These are phyloP conservation scores for Collybia mongolica DNA, from an alignment of 768 basidiomycete genomes.

Conservation along the genomic window DNA sequence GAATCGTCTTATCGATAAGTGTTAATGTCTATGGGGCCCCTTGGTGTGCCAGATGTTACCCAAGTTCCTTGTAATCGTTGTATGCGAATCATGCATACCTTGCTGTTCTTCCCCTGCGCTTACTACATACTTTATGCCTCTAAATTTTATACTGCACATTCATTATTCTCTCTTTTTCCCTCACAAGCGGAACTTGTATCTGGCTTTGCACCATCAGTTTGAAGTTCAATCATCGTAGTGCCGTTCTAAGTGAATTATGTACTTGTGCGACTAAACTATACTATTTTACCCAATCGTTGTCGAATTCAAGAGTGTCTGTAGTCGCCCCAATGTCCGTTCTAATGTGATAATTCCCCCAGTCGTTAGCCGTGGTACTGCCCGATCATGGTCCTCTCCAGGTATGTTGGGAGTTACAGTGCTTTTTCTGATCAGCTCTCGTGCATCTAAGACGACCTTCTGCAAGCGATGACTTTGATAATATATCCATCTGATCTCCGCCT, in stretches of 20 bases:
- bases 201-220: no score
- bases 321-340: conserved; percentile 68
- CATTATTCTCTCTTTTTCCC: no score
- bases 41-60: background rate
- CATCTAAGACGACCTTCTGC: conserved; percentile 64
- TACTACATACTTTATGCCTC: no score
- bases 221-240: no score
- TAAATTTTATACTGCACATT: no score
- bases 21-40: conserved; percentile 30
- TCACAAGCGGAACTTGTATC: no score
- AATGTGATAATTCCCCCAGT: conserved; percentile 79
- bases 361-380: conserved; percentile 74
- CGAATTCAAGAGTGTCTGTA: conserved; percentile 45
- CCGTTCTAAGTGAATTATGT: no score
- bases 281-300: background rate
- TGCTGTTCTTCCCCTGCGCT: no score
- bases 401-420: conserved; percentile 43
- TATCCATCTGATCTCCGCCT: conserved; percentile 69
- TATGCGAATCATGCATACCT: no score
- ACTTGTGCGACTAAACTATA: no score
- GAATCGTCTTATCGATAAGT: conserved; percentile 59
- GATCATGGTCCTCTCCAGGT: conserved; percentile 30
- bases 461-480: conserved; percentile 68
- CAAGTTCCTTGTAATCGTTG: background rate
- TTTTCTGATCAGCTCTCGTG: conserved; percentile 64